These are phyloP conservation scores for Sporothrix brunneoviolacea DNA, from an alignment of 2,329 filamentous ascomycete species.

Conservation along the genomic window DNA sequence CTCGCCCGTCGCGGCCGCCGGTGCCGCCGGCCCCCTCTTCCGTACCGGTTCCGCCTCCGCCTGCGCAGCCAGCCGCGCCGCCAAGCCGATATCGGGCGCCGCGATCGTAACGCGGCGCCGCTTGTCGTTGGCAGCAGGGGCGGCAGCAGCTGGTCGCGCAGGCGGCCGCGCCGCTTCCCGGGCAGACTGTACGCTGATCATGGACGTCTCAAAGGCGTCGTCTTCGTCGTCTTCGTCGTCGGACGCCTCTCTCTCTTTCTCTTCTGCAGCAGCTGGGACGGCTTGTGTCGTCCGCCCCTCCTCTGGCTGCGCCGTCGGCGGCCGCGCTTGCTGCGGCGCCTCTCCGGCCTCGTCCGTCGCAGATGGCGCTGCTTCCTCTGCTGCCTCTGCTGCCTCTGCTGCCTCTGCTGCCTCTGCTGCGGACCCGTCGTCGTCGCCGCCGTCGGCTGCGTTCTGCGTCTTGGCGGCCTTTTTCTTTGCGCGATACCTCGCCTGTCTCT, in stretches of 20 bases:
- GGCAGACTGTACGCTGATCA: slow-evolving; percentile 3
- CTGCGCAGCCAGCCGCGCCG: background rate
- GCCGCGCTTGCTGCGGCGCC: no score
- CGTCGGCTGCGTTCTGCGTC: no score
- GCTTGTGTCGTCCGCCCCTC: no score
- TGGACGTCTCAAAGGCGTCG: slow-evolving; percentile 7
- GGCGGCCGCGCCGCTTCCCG: background rate
- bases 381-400: no score
- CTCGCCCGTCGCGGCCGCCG: background rate
- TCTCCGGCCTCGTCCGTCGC: no score
- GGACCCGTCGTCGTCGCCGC: background rate
- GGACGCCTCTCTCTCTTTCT: no score
- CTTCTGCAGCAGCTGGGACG: no score
- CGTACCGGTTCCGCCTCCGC: background rate
- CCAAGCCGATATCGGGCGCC: background rate
- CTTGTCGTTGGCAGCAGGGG: background rate
- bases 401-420: no score
- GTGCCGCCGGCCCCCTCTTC: background rate
- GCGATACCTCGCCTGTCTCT: no score
- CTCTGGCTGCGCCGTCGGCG: no score
- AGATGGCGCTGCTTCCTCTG: no score
- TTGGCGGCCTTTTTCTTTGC: no score
- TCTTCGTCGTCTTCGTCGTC: slow-evolving; percentile 5
- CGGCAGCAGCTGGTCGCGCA: background rate
- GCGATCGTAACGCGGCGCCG: slow-evolving; percentile 7